Evolutionary conservation across 2,329 filamentous ascomycete species (phyloP).

Genomic region (Colletotrichum sp.): DNA sequence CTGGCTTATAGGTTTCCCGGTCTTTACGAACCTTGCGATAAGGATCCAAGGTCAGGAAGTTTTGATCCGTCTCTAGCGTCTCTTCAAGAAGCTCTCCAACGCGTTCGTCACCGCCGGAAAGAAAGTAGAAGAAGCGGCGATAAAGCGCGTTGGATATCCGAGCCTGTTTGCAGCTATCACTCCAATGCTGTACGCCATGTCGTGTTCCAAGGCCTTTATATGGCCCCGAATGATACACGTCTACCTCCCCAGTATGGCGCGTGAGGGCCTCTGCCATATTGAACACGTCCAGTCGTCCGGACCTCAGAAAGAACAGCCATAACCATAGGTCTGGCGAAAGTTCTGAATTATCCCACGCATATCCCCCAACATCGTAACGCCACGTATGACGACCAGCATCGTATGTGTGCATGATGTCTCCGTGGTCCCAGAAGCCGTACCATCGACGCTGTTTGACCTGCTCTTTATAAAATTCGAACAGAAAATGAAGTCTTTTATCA

Average conservation of each 20-base stretch:
- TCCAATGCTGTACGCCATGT: conserved; percentile 67
- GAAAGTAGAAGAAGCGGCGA: conserved; percentile 59
- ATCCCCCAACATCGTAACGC: conserved; percentile 70
- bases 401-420: conserved; percentile 69
- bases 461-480: conserved; percentile 58
- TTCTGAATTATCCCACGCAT: conserved; percentile 70
- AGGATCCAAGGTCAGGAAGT: conserved; percentile 59
- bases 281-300: conserved; percentile 61
- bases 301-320: conserved; percentile 67
- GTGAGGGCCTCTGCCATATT: conserved; percentile 63
- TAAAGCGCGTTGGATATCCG: conserved; percentile 65
- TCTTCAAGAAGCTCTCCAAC: conserved; percentile 60
- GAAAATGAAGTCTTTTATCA: conserved; percentile 59
- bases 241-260: conserved; percentile 65
- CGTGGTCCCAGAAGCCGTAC: conserved; percentile 69
- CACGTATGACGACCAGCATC: conserved; percentile 63
- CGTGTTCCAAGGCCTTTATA: conserved; percentile 66
- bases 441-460: conserved; percentile 63
- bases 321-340: conserved; percentile 67
- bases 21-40: conserved; percentile 63
- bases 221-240: conserved; percentile 64
- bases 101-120: conserved; percentile 63
- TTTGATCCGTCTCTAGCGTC: conserved; percentile 55
- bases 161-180: conserved; percentile 66
- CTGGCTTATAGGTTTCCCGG: conserved; percentile 48